Base-by-base conservation (phyloP, 257 asterid genomes). In the Primulina huaijiensis region DNA sequence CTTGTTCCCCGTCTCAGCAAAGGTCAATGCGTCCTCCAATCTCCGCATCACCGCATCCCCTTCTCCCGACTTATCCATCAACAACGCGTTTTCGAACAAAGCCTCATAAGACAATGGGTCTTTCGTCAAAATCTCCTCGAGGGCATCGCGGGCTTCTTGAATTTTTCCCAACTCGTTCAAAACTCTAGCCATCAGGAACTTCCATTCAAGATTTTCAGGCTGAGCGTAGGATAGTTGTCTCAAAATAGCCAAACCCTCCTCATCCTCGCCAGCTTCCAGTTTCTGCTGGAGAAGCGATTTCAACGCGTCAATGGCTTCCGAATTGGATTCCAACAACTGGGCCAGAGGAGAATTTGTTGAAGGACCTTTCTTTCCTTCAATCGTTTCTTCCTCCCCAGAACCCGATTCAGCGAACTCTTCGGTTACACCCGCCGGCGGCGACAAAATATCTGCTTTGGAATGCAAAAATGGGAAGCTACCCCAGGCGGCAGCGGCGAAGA, bases 51-150 rank as follows among this genome's bases (percentile, higher is more conserved):
- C 93, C 1, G 65, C 79, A 27, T 78, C 95, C 23, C 93, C 79
- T 74, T 90, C 96, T 2, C 96, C 96, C 25, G 89, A 76, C 21
- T 79, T 78, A 38, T 90, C 98, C 97, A 92, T 86, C 76, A 92
- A 43, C 74, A 90, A 50, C 0, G 92, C 96, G 60, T 85, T 90
- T 77, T 90, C 98, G 31, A 92, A 86, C 72, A 90, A 70, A 0
- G 90, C 97, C 74, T 87, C 92, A 46, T 82, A 85, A 0, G 80
- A 86, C 19, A 89, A 70, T 0, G 96, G 97, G 38, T 79, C 78
- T 20, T 58, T 53, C 2, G 80, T 62, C 38, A 92, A 68, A 8
- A 92, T 80, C 29, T 84, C 88, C 64, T 90, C 96, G 40, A 85
- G 87, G 5, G 80, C 85, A 3, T 71, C 81, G 46, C 92, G 78